Evolutionary conservation across 1,284 basidiomycete species (phyloP).

Genomic region (Malassezia sp.): DNA sequence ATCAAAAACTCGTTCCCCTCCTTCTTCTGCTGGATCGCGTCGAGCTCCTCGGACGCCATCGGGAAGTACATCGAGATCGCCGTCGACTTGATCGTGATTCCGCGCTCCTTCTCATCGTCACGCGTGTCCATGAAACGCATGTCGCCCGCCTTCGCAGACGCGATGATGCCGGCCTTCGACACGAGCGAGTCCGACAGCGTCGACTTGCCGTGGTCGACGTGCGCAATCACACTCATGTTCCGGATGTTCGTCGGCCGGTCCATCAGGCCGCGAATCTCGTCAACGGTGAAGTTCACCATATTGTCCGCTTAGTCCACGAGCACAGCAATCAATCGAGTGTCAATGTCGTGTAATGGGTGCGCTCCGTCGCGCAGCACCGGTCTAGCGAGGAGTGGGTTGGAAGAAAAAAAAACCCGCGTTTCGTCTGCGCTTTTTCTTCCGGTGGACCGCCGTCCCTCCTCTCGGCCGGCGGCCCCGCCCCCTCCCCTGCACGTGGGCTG

Average conservation of each 20-base stretch:
- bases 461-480: conserved; percentile 8
- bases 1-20: conserved; percentile 94
- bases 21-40: conserved; percentile 82
- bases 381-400: conserved; percentile 3
- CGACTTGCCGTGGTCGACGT: conserved; percentile 98
- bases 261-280: conserved; percentile 77
- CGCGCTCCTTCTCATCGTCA: conserved; percentile 98
- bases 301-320: conserved; percentile 11
- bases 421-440: neutral
- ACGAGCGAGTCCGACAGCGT: conserved; percentile 98
- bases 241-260: conserved; percentile 72
- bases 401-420: conserved; percentile 11
- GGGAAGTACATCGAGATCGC: conserved; percentile 99
- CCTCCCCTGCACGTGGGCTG: neutral
- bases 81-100: conserved; percentile 99
- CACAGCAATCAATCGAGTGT: conserved; percentile 1
- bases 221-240: conserved; percentile 69
- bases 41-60: conserved; percentile 64
- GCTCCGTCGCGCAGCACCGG: conserved; percentile 13
- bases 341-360: conserved; percentile 13
- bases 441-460: neutral
- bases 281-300: conserved; percentile 49
- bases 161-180: conserved; percentile 99
- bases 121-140: conserved; percentile 95
- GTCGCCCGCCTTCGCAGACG: conserved; percentile 80